A percentile compares a stretch with the other conserved stretches of the same genome.
These are phyloP conservation scores for Raffaelea deltoideospora DNA, from an alignment of 2,329 filamentous ascomycete genomes.

Conservation along the genomic window DNA sequence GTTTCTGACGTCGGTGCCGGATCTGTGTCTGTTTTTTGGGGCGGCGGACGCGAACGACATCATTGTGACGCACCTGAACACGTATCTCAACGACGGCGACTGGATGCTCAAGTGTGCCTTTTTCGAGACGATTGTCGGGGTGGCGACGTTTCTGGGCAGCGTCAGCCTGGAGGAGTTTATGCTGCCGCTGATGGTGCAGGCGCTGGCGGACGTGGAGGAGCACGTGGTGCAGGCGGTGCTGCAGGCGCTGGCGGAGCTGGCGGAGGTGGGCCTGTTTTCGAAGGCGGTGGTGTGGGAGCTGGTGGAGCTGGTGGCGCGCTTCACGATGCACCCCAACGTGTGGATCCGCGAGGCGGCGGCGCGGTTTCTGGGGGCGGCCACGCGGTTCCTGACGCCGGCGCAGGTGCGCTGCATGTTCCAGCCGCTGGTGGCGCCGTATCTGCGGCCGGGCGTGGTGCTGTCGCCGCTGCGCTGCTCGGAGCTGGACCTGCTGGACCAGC, in stretches of 20 bases:
- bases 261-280: slow-evolving; percentile 74
- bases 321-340: slow-evolving; percentile 83
- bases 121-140: slow-evolving; percentile 87
- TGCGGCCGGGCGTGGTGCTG: slow-evolving; percentile 55
- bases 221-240: slow-evolving; percentile 86
- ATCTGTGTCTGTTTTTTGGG: slow-evolving; percentile 88
- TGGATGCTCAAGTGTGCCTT: slow-evolving; percentile 96
- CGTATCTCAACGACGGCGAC: slow-evolving; percentile 88
- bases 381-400: slow-evolving; percentile 59
- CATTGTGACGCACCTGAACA: slow-evolving; percentile 90
- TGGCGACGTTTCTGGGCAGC: slow-evolving; percentile 79
- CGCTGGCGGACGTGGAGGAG: slow-evolving; percentile 82
- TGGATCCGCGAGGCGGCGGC: slow-evolving; percentile 89
- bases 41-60: slow-evolving; percentile 88
- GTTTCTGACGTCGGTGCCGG: slow-evolving; percentile 80
- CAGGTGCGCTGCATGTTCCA: slow-evolving; percentile 73
- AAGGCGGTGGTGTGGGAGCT: slow-evolving; percentile 76
- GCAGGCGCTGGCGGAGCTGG: slow-evolving; percentile 76
- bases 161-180: slow-evolving; percentile 90
- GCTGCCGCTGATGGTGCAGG: slow-evolving; percentile 87
- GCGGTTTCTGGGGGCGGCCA: slow-evolving; percentile 66
- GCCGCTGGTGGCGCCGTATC: slow-evolving; percentile 65
- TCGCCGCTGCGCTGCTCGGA: slow-evolving; percentile 44
- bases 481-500: slow-evolving; percentile 57
- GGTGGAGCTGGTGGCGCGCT: slow-evolving; percentile 66